Conservation (phyloP, 257 asterid species). For the Prunella vulgaris region DNA sequence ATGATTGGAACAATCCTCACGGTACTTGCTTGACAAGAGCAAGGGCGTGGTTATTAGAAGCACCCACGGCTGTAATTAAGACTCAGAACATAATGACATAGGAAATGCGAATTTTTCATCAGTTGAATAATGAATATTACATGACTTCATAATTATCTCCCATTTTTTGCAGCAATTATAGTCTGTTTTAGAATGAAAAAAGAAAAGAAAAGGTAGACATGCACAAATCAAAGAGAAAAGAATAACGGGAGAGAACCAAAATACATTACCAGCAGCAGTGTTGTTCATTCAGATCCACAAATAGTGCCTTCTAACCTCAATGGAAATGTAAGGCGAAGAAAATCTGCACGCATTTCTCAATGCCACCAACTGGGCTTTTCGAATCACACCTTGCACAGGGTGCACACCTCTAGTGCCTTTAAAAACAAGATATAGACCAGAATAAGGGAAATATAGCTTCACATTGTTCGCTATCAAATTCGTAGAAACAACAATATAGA, state of each 20-base stretch:
- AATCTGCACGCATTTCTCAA: neutral
- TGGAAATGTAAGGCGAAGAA: neutral
- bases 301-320: neutral
- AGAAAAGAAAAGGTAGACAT: neutral
- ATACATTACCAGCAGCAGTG: neutral
- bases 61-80: neutral
- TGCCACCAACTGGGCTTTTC: neutral
- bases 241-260: neutral
- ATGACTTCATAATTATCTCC: neutral
- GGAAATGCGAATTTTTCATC: neutral
- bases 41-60: neutral
- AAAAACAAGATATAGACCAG: neutral
- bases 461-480: neutral
- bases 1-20: neutral
- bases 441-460: neutral
- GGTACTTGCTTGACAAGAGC: no score
- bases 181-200: neutral
- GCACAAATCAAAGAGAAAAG: neutral
- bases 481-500: neutral
- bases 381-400: neutral
- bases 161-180: neutral
- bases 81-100: neutral
- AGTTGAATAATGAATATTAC: neutral
- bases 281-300: neutral
- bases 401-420: neutral